Evolutionary conservation across 2,329 filamentous ascomycete species (phyloP).

Genomic region (Pseudogymnoascus sp.): DNA sequence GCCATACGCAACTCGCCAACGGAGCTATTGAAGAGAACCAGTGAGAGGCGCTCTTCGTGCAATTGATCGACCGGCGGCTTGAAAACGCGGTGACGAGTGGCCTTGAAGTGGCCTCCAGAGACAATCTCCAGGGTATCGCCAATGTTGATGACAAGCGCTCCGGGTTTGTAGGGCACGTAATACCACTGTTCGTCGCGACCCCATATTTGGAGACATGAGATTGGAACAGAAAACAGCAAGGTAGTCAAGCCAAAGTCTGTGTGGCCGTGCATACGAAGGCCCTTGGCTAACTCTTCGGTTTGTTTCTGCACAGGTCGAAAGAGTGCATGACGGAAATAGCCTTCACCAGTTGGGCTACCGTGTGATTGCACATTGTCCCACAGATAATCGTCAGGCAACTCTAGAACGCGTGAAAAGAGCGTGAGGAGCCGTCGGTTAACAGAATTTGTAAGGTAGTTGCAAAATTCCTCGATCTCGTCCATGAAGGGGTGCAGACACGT

Average conservation of each 20-base stretch:
- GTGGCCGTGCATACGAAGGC: conserved; percentile 38
- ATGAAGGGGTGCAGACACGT: conserved; percentile 39
- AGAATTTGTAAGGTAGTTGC: conserved; percentile 38
- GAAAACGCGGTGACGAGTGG: conserved; percentile 35
- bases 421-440: conserved; percentile 36
- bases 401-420: conserved; percentile 36
- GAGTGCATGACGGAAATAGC: conserved; percentile 38
- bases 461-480: conserved; percentile 39
- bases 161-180: conserved; percentile 35
- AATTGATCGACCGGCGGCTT: conserved; percentile 34
- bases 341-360: conserved; percentile 34
- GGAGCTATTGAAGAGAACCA: conserved; percentile 38
- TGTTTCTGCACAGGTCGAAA: conserved; percentile 30
- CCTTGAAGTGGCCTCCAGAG: conserved; percentile 38
- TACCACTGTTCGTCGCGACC: conserved; percentile 37
- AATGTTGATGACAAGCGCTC: conserved; percentile 39
- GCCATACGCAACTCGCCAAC: conserved; percentile 35
- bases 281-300: conserved; percentile 27
- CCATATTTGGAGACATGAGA: conserved; percentile 39
- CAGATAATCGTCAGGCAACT: conserved; percentile 36
- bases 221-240: conserved; percentile 37
- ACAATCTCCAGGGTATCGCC: conserved; percentile 37
- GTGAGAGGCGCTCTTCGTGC: conserved; percentile 32
- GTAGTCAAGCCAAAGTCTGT: conserved; percentile 40
- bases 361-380: conserved; percentile 37